These are phyloP conservation scores for Barnettozyma sp. DNA, from an alignment of 805 yeast species.

Conservation along the genomic window DNA sequence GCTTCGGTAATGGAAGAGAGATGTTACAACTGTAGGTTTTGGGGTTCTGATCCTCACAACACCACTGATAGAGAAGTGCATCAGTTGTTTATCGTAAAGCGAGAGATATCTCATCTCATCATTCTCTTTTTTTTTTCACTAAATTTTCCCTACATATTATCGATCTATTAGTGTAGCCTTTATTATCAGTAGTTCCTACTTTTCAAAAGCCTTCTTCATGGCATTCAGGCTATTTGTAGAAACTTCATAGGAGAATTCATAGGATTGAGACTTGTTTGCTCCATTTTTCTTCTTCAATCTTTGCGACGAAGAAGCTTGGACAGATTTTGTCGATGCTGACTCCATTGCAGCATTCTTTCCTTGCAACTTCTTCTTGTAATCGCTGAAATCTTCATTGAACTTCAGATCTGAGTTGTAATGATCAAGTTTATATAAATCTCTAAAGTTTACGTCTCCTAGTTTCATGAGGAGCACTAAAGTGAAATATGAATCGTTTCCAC, in stretches of 20 bases:
- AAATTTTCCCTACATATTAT: too few species aligned
- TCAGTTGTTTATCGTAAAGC: too few species aligned
- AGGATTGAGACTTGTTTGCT: neutral
- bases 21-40: too few species aligned
- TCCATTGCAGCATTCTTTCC: neutral
- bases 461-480: conserved; percentile 43
- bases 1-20: too few species aligned
- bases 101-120: too few species aligned
- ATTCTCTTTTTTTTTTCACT: too few species aligned
- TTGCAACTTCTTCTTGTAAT: neutral
- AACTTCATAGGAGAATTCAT: conserved; percentile 3
- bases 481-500: conserved; percentile 59
- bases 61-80: too few species aligned
- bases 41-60: too few species aligned
- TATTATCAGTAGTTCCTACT: neutral
- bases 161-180: neutral
- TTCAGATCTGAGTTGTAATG: conserved; percentile 1
- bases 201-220: neutral
- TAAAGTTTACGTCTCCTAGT: conserved; percentile 33
- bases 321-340: neutral
- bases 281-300: neutral
- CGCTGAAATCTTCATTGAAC: neutral
- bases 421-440: conserved; percentile 1
- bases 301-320: neutral
- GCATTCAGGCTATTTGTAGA: too few species aligned